phyloP scores from a whole-genome alignment of 1,284 basidiomycete genomes.

The Ustilago curta region DNA sequence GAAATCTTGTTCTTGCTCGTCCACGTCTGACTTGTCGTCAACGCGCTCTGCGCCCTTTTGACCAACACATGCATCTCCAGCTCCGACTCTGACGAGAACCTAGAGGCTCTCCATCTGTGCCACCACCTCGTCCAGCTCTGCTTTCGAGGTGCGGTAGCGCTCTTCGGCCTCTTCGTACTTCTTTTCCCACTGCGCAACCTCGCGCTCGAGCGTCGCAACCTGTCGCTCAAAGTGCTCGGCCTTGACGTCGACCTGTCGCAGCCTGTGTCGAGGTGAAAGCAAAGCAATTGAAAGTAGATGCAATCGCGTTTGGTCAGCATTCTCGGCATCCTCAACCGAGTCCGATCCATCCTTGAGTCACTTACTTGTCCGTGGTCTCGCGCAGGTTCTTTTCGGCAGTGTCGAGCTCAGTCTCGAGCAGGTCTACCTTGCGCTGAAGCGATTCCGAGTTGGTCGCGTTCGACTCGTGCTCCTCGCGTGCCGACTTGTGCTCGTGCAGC shows the following conservation, averaged over 20 bases:
- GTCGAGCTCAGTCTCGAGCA: constrained; percentile 96
- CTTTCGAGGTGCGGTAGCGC: constrained; percentile 82
- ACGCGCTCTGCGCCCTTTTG: background rate
- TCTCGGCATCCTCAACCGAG: background rate
- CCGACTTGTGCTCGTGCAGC: constrained; percentile 79
- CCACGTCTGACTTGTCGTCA: constrained; percentile 7
- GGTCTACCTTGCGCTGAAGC: constrained; percentile 84
- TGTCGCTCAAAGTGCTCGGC: constrained; percentile 98
- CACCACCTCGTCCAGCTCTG: constrained; percentile 89
- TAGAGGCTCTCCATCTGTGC: constrained; percentile 83
- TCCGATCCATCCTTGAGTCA: constrained; percentile 35
- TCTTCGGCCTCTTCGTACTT: constrained; percentile 87
- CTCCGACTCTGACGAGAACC: constrained; percentile 34
- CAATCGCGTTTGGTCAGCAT: constrained; percentile 10
- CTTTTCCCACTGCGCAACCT: constrained; percentile 92
- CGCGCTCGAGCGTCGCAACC: constrained; percentile 85
- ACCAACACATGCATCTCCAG: background rate
- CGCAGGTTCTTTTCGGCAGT: constrained; percentile 95
- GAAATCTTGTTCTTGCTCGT: constrained; percentile 11
- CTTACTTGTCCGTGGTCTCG: constrained; percentile 96
- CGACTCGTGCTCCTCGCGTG: constrained; percentile 79
- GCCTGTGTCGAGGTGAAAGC: constrained; percentile 72
- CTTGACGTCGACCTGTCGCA: constrained; percentile 97
- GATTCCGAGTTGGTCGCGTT: constrained; percentile 82
- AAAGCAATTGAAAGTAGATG: background rate